Evolutionary conservation across 768 basidiomycete species (phyloP), one percentile per base, ranked within the genome.

Genomic region (Hygrophorus russula): DNA sequence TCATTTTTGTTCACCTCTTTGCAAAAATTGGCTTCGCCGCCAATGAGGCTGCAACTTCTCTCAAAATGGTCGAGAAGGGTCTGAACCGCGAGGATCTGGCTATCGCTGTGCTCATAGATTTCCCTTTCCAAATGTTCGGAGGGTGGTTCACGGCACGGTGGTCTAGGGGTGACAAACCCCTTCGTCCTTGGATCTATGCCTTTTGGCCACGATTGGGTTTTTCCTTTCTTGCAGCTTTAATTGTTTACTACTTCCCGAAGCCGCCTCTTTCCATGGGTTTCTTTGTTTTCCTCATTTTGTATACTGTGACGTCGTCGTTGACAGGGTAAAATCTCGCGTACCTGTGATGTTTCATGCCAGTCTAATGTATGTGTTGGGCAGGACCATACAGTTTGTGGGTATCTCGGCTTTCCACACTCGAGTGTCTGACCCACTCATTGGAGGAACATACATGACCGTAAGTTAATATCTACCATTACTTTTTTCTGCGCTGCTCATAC

Each of bases 361-460:
- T 15, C 14, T 41, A 41, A 45, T 41, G 4, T 11, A 14, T 17
- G 18, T 24, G 15, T 43, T 36, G 2, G n/a, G n/a, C 46, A 94
- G 94, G 36, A 97, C 94, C 4, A 82, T 98, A n/a, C 94, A 99
- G 61, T 99, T 98, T 56, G 94, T 97, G 14, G 92, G 96, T 7
- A 91, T 98, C 48, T 89, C 92, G n/a, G 96, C 96, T 2, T 99
- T 98, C 73, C 96, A 98, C 55, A 97, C 92, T 2, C 78, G 85
- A 42, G 81, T 99, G 30, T 91, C 96, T 0, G 96, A 99, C 57
- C 96, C 96, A 0, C 56, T 96, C 10, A 96, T 99, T 42, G 96
- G 96, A 20, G 96, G 96, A 40, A 99, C 96, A 0, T 99, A 99
- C 61, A 99, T 99, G 96, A 99, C 96, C 10, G 93, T 92, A 54